Percentiles rank a stretch among this genome's conserved stretches.
phyloP scores from a whole-genome alignment of 192 early-diverging fungal species.

The Allomyces arbusculus region DNA sequence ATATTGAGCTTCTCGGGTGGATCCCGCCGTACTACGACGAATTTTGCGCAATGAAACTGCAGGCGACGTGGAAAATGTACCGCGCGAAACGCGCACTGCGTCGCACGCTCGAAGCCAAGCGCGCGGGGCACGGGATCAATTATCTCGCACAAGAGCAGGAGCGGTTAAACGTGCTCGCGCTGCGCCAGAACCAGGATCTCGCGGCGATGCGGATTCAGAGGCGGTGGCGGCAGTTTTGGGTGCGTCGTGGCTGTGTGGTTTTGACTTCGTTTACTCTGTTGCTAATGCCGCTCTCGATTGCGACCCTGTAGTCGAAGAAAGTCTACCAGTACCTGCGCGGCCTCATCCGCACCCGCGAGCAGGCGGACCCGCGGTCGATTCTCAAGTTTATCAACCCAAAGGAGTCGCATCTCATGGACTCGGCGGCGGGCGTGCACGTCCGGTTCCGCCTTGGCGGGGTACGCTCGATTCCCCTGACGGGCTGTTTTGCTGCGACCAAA shows the following conservation, averaged over 20 bases:
- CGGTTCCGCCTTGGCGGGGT: conserved; percentile 37
- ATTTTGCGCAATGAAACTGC: neutral
- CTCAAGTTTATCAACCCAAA: conserved; percentile 36
- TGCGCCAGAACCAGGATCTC: neutral
- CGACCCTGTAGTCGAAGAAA: conserved; percentile 1
- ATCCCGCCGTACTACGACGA: neutral
- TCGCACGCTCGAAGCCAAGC: neutral
- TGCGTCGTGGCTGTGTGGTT: too few relatives aligned
- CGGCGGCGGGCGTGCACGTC: conserved; percentile 21
- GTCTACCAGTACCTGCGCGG: conserved; percentile 30
- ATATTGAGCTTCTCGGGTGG: neutral
- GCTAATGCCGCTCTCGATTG: too few relatives aligned
- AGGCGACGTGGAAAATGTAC: neutral
- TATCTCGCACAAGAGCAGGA: neutral
- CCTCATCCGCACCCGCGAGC: conserved; percentile 28
- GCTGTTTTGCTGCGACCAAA: too few relatives aligned
- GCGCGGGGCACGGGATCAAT: neutral
- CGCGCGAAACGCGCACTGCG: neutral
- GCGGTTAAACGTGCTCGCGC: neutral
- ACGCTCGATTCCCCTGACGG: neutral
- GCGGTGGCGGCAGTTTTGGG: neutral
- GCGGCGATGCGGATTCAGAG: neutral
- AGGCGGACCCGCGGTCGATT: conserved; percentile 23
- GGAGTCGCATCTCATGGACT: conserved; percentile 30
- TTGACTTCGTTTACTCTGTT: too few relatives aligned